phyloP scores from a whole-genome alignment of 2,329 filamentous ascomycete species.

The Curvularia eragrostidis region DNA sequence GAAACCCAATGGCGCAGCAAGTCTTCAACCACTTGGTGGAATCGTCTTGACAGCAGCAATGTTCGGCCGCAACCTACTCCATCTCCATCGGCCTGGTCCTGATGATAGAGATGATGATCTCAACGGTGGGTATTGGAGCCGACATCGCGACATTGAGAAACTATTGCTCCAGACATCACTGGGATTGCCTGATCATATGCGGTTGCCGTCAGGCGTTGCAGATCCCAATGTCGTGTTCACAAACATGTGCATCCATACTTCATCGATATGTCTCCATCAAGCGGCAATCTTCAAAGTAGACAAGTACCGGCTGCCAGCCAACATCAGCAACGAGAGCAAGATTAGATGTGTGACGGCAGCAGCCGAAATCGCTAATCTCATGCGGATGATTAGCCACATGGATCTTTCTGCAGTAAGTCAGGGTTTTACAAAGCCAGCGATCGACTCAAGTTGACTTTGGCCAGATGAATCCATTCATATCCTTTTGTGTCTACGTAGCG shows the following conservation, averaged over 20 bases:
- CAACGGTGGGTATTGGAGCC: constrained; percentile 94
- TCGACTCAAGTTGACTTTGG: constrained; percentile 24
- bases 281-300: constrained; percentile 98
- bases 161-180: constrained; percentile 87
- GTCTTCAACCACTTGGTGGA: constrained; percentile 78
- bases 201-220: constrained; percentile 75
- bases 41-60: constrained; percentile 86
- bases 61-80: constrained; percentile 88
- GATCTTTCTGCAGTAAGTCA: constrained; percentile 80
- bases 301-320: constrained; percentile 77
- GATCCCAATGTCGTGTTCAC: constrained; percentile 89
- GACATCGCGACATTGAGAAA: constrained; percentile 87
- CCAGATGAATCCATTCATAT: constrained; percentile 94
- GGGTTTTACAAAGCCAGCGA: constrained; percentile 1
- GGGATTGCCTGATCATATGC: constrained; percentile 78
- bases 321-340: constrained; percentile 87
- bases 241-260: constrained; percentile 97
- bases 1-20: constrained; percentile 72
- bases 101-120: constrained; percentile 86
- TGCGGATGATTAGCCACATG: constrained; percentile 91
- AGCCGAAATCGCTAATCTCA: constrained; percentile 91
- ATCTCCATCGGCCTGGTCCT: constrained; percentile 84
- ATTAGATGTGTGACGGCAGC: constrained; percentile 91
- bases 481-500: constrained; percentile 95
- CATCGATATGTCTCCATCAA: constrained; percentile 96